Evolutionary conservation across 1,284 basidiomycete species (phyloP), one percentile per base, ranked within the genome.

Genomic region (Leccinum subrobustum): DNA sequence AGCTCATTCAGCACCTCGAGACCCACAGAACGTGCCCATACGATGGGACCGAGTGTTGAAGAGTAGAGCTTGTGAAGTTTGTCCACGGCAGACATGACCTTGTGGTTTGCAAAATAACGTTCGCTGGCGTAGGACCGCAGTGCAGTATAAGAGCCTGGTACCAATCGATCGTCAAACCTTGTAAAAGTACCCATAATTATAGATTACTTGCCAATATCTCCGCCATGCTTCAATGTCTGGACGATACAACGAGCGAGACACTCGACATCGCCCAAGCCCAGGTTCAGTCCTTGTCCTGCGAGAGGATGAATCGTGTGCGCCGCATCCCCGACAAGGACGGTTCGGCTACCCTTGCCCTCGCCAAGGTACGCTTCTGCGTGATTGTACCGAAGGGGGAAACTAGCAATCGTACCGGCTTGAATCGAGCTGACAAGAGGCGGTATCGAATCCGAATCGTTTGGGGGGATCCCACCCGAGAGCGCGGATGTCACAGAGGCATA

Each of bases 261-360:
- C 67, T 89, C 82, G 0, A 89, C 93, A 71, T 99, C 96, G 1
- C 83, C 91, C 16, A 99, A 78, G 18, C 96, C 97, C 68, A 96
- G 79, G 74, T 99, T 99, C 48, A 99, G 79, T 0, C 96, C 97
- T 72, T 99, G 97, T 1, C 97, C 97, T 0, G 96, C 96, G n/a
- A 99, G 84, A 0, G 97, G 97, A 71, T 99, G 97, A 4, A 95
- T 83, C 0, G 93, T 93, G 71, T 99, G 97, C 14, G 96, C 96
- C 1, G 97, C 96, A 75, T 99, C 97, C 4, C 97, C 97, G 1
- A 99, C 86, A 3, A 99, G 85, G 1, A 89, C 95, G 0, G 92
- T 96, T 3, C 96, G 84, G 1, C 79, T 78, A 1, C 85, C 83
- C 35, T 71, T 64, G 0, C 84, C 84, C 68, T 88, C 86, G 20